These are phyloP conservation scores for Monilinia laxa DNA, from an alignment of 2,329 filamentous ascomycete species.

Conservation along the genomic window DNA sequence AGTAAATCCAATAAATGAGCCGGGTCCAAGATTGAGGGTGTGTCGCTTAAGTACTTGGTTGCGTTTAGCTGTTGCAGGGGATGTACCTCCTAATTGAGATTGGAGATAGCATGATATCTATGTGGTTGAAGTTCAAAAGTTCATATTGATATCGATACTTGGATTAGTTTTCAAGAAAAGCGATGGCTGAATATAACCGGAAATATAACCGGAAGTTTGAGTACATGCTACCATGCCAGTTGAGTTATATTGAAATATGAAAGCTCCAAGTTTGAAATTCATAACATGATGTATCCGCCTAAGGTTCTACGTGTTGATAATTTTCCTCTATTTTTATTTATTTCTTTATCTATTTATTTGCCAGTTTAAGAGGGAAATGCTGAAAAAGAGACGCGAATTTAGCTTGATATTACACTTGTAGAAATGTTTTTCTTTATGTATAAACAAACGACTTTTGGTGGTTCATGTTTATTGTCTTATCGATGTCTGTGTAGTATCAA, in stretches of 20 bases:
- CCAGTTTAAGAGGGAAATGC: background rate
- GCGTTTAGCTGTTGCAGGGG: background rate
- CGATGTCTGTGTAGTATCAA: background rate
- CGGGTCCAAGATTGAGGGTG: background rate
- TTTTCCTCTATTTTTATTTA: background rate
- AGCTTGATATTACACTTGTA: background rate
- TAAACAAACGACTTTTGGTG: background rate
- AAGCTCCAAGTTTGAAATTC: too few species aligned
- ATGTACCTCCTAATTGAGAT: background rate
- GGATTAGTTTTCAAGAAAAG: background rate
- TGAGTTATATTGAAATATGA: background rate
- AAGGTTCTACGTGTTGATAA: background rate
- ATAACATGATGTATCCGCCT: background rate
- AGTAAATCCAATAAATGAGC: background rate
- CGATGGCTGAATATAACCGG: background rate
- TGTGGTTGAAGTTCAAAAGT: background rate
- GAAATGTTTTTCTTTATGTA: background rate
- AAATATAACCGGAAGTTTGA: background rate
- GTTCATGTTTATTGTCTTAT: background rate
- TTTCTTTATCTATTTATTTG: background rate
- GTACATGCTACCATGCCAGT: background rate
- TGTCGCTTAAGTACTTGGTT: background rate
- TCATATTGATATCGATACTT: background rate
- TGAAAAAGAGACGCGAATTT: background rate
- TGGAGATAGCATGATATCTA: background rate